These are phyloP conservation scores for Aotearoamyces nothofagi DNA, from an alignment of 2,329 filamentous ascomycete species.

Conservation along the genomic window DNA sequence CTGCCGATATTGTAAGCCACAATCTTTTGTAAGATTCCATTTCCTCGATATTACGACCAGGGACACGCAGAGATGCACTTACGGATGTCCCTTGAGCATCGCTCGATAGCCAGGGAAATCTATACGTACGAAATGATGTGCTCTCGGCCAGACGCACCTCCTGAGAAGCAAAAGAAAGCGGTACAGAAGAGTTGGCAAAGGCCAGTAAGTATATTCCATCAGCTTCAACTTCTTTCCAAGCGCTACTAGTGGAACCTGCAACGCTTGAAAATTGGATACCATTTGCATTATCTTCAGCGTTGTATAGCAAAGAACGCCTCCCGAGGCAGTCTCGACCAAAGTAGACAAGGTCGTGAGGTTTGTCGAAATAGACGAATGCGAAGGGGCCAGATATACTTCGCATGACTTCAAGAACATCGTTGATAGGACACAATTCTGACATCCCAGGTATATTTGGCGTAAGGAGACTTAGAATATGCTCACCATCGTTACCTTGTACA, in stretches of 20 bases:
- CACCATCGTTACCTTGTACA: constrained; percentile 67
- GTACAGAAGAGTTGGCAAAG: constrained; percentile 3
- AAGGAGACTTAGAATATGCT: constrained; percentile 49
- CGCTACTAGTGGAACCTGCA: constrained; percentile 32
- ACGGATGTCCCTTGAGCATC: too few species aligned
- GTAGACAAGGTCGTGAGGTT: constrained; percentile 43
- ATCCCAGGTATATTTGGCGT: constrained; percentile 16
- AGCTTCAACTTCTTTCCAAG: constrained; percentile 72
- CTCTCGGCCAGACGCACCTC: constrained; percentile 1
- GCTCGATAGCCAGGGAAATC: too few species aligned
- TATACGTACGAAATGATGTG: too few species aligned
- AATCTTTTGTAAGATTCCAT: too few species aligned
- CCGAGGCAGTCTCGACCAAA: constrained; percentile 83
- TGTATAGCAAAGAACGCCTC: constrained; percentile 62
- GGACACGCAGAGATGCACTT: too few species aligned
- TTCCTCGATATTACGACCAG: too few species aligned
- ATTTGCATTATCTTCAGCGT: constrained; percentile 24
- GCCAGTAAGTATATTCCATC: constrained; percentile 53
- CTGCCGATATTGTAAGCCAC: too few species aligned
- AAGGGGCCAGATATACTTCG: constrained; percentile 65
- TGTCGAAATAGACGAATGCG: constrained; percentile 75
- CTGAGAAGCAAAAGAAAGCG: constrained; percentile 1
- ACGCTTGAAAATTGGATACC: constrained; percentile 56
- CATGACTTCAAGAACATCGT: constrained; percentile 34
- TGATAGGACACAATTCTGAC: constrained; percentile 7